Conservation (phyloP, 2,329 filamentous ascomycete genomes). For the Microdochium bolleyi region DNA sequence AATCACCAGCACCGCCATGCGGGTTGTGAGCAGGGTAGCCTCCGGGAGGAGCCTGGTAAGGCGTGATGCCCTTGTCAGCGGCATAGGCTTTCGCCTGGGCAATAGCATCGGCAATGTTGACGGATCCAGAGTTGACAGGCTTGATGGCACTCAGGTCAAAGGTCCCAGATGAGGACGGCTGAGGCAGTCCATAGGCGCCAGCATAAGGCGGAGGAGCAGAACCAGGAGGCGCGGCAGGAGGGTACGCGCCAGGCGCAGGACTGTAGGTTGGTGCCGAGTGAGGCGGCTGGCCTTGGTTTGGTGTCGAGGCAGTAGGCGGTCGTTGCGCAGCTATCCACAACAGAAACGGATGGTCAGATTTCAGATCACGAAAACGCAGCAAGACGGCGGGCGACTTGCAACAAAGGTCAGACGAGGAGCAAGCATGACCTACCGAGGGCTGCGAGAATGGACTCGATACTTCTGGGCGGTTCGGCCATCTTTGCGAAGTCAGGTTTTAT, state of each 20-base stretch:
- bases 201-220: conserved; percentile 27
- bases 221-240: conserved; percentile 29
- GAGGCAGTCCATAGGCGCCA: conserved; percentile 44
- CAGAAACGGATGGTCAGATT: conserved; percentile 7
- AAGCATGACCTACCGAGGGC: conserved; percentile 20
- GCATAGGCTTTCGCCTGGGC: conserved; percentile 79
- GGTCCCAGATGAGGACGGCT: conserved; percentile 65
- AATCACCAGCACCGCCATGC: conserved; percentile 38
- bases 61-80: conserved; percentile 64
- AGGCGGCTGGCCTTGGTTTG: conserved; percentile 32
- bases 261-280: conserved; percentile 24
- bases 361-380: conserved; percentile 5
- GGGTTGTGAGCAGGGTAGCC: conserved; percentile 32
- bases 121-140: conserved; percentile 70
- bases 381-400: conserved; percentile 5
- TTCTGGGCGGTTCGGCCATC: conserved; percentile 30
- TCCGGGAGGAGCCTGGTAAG: conserved; percentile 49
- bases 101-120: conserved; percentile 77
- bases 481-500: neutral
- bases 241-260: conserved; percentile 26
- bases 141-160: conserved; percentile 75
- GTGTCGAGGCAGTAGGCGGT: conserved; percentile 30
- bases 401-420: conserved; percentile 1
- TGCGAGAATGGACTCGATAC: conserved; percentile 39
- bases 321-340: conserved; percentile 31